A percentile compares a stretch with the other conserved stretches of the same genome.
These are phyloP conservation scores for Pichia cabralensis DNA, from an alignment of 805 yeast genomes.

Conservation along the genomic window DNA sequence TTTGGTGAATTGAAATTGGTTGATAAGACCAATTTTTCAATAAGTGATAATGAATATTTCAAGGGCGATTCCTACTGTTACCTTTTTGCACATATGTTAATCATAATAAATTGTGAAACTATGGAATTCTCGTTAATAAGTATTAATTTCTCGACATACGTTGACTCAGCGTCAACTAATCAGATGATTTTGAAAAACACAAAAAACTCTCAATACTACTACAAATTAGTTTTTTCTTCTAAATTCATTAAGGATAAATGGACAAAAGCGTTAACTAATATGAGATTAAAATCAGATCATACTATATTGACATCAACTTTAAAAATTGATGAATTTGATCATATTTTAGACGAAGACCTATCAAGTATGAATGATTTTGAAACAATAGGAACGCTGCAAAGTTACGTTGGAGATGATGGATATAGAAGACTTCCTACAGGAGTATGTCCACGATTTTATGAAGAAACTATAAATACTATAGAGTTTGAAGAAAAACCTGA, in stretches of 20 bases:
- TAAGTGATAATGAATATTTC: background rate
- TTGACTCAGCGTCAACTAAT: conserved; percentile 9
- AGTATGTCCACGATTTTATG: conserved; percentile 23
- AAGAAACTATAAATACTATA: conserved; percentile 19
- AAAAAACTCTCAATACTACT: conserved; percentile 1
- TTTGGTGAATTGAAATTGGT: conserved; percentile 24
- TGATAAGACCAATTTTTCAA: conserved; percentile 18
- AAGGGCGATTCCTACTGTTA: conserved; percentile 18
- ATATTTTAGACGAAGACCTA: conserved; percentile 1
- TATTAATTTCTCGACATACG: conserved; percentile 10
- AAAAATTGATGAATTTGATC: conserved; percentile 17
- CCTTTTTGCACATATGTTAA: conserved; percentile 19
- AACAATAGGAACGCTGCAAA: background rate
- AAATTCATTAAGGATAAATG: conserved; percentile 20
- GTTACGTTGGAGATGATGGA: conserved; percentile 4
- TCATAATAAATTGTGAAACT: conserved; percentile 11
- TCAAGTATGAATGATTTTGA: background rate
- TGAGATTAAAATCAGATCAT: conserved; percentile 16
- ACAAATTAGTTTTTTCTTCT: conserved; percentile 1
- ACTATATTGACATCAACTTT: conserved; percentile 20
- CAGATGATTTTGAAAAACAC: conserved; percentile 5
- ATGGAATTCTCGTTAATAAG: conserved; percentile 7
- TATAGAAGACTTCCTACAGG: conserved; percentile 15
- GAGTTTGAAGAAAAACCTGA: conserved; percentile 19
- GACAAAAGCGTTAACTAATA: conserved; percentile 21